Evolutionary conservation across 2,329 filamentous ascomycete species (phyloP).

Genomic region (Diaporthe vaccinii): DNA sequence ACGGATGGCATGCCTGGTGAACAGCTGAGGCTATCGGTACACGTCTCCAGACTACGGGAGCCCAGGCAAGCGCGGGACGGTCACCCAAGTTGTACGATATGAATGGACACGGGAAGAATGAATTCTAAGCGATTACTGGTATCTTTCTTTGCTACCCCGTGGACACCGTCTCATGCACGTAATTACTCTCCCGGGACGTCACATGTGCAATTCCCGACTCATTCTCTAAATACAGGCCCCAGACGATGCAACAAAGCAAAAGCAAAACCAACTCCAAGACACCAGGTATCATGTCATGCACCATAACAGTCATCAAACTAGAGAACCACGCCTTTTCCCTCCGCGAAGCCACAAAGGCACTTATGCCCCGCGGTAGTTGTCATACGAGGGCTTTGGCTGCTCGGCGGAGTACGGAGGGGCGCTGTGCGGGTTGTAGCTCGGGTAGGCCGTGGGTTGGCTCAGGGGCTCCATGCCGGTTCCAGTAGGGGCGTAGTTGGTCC

Average conservation of each 20-base stretch:
- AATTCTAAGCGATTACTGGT: slow-evolving; percentile 17
- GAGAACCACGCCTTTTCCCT: no score
- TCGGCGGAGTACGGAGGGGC: neutral
- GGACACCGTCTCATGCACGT: neutral
- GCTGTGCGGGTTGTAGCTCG: neutral
- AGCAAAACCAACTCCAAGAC: neutral
- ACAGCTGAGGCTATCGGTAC: neutral
- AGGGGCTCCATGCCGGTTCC: slow-evolving; percentile 10
- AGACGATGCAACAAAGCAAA: neutral
- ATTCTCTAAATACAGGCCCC: neutral
- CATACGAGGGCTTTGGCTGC: neutral
- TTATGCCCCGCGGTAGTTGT: slow-evolving; percentile 14
- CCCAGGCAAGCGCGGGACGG: neutral
- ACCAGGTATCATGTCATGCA: slow-evolving; percentile 4
- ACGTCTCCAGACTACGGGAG: neutral
- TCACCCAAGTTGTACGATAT: neutral
- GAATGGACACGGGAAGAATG: neutral
- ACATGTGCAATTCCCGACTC: no score
- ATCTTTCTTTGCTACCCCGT: slow-evolving; percentile 8
- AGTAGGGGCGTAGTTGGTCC: slow-evolving; percentile 41
- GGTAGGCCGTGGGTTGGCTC: slow-evolving; percentile 1
- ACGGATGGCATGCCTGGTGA: no score
- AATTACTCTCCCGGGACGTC: neutral
- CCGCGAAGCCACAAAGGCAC: neutral
- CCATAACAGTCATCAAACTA: neutral